Evolutionary conservation across 805 yeast genomes (phyloP).

Genomic region (Debaryomyces hansenii): DNA sequence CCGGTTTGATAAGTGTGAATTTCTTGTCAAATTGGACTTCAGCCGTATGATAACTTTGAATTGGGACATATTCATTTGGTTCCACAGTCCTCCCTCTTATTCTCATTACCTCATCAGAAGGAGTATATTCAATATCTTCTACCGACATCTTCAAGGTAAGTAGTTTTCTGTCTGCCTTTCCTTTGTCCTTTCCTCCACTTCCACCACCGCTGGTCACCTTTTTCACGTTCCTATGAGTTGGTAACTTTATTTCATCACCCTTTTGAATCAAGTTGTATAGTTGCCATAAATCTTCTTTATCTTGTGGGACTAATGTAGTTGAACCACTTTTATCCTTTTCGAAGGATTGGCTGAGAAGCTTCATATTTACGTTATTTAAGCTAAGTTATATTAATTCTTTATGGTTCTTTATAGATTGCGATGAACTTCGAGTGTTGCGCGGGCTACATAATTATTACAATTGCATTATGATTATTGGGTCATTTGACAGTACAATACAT

Average conservation of each 20-base stretch:
- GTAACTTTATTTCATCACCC: slow-evolving; percentile 71
- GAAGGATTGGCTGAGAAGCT: slow-evolving; percentile 45
- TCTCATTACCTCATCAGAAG: slow-evolving; percentile 74
- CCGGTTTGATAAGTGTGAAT: slow-evolving; percentile 67
- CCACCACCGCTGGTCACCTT: slow-evolving; percentile 26
- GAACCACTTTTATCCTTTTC: slow-evolving; percentile 59
- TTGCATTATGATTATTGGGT: background rate
- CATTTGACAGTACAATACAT: background rate
- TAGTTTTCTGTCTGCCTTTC: slow-evolving; percentile 54
- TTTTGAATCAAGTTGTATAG: slow-evolving; percentile 75
- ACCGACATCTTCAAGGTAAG: slow-evolving; percentile 55
- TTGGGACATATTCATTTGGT: slow-evolving; percentile 73
- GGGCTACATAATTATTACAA: slow-evolving; percentile 4
- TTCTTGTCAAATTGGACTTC: slow-evolving; percentile 71
- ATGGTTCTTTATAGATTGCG: background rate
- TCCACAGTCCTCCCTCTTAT: slow-evolving; percentile 74
- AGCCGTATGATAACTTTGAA: slow-evolving; percentile 86
- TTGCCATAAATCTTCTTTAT: slow-evolving; percentile 89
- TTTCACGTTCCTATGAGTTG: slow-evolving; percentile 65
- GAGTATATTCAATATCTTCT: slow-evolving; percentile 73
- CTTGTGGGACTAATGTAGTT: slow-evolving; percentile 74
- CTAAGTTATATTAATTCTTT: background rate
- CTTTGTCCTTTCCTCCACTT: slow-evolving; percentile 39
- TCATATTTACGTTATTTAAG: slow-evolving; percentile 35
- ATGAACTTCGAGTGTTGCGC: slow-evolving; percentile 1